Evolutionary conservation across 805 yeast genomes (phyloP).

Genomic region (Candida michaelii): DNA sequence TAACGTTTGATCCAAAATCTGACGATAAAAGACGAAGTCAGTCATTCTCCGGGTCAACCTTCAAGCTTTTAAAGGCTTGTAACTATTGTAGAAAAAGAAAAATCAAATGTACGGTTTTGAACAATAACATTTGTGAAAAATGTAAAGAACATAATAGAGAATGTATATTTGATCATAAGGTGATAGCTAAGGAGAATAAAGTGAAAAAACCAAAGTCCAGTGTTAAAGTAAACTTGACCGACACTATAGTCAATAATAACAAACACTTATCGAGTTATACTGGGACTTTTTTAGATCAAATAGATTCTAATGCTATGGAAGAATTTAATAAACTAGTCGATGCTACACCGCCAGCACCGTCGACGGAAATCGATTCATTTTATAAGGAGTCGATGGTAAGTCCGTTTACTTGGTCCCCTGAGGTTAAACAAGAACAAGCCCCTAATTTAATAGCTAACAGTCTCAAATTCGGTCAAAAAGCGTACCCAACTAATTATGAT

Average conservation of each 20-base stretch:
- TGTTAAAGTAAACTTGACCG: not conserved
- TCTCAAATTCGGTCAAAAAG: not conserved
- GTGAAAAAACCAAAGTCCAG: not conserved
- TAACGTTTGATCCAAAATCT: not conserved
- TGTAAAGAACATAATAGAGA: conserved; percentile 17
- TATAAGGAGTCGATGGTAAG: not conserved
- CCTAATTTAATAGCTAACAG: not conserved
- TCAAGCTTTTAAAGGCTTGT: conserved; percentile 21
- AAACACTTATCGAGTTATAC: conserved; percentile 14
- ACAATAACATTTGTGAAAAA: conserved; percentile 15
- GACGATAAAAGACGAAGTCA: not conserved
- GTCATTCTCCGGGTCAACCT: conserved; percentile 13
- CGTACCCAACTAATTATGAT: conserved; percentile 3
- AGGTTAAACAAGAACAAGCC: not conserved
- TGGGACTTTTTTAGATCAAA: conserved; percentile 18
- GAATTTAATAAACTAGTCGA: conserved; percentile 11
- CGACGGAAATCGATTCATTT: not conserved
- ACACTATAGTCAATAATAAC: conserved; percentile 5
- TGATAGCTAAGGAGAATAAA: conserved; percentile 7
- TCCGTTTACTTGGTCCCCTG: conserved; percentile 6
- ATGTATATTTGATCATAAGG: conserved; percentile 21
- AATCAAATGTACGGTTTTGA: conserved; percentile 17
- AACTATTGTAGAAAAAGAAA: conserved; percentile 21
- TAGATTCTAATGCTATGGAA: conserved; percentile 13
- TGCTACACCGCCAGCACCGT: not conserved